phyloP scores from a whole-genome alignment of 1,284 basidiomycete species.

The Puccinia horiana region DNA sequence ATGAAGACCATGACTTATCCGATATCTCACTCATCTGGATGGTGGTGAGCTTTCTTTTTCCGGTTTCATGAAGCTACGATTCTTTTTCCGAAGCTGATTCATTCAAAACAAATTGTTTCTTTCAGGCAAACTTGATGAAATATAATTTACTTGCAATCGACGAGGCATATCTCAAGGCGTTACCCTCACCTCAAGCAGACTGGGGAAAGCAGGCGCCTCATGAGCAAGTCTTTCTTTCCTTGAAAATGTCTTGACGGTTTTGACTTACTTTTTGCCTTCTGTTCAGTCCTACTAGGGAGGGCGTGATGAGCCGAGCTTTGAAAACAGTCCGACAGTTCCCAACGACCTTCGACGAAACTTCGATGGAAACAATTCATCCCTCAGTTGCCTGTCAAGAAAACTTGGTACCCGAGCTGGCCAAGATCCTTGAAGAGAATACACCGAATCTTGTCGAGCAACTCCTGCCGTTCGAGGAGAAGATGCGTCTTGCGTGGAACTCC shows the following conservation, averaged over 20 bases:
- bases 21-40: conserved; percentile 57
- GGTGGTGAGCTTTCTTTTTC: conserved; percentile 51
- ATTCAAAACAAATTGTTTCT: not conserved
- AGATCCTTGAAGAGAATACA: conserved; percentile 12
- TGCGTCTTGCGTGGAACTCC: conserved; percentile 25
- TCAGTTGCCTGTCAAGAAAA: conserved; percentile 36
- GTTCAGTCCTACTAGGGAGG: conserved; percentile 20
- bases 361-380: conserved; percentile 42
- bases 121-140: conserved; percentile 41
- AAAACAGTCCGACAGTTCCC: conserved; percentile 40
- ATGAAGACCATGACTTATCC: conserved; percentile 54
- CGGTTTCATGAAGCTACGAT: not conserved
- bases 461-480: conserved; percentile 37
- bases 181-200: conserved; percentile 16
- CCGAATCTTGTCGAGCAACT: conserved; percentile 21
- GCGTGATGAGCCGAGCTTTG: conserved; percentile 21
- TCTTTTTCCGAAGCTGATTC: not conserved
- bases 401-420: conserved; percentile 13
- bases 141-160: conserved; percentile 43
- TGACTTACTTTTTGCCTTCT: not conserved
- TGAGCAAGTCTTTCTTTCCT: conserved; percentile 29
- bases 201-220: conserved; percentile 36
- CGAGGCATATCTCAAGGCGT: conserved; percentile 22
- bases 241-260: not conserved
- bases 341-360: conserved; percentile 1